Evolutionary conservation across 139 green algal species (phyloP).

Genomic region (Auxenochlorella protothecoides): DNA sequence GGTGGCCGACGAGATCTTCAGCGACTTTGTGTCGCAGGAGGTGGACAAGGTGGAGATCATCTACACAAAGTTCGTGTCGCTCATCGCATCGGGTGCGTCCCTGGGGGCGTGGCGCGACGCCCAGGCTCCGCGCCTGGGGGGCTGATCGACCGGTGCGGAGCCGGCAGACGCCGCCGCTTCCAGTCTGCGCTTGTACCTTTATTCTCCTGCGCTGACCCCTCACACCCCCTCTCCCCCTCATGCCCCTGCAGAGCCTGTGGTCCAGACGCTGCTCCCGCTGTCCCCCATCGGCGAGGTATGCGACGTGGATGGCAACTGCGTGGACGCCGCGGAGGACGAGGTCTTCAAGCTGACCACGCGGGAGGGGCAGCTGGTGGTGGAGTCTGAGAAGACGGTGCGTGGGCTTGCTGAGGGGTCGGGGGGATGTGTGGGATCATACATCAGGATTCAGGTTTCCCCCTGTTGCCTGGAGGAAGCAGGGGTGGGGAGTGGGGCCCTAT

Average conservation of each 20-base stretch:
- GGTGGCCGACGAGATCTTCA: conserved; percentile 94
- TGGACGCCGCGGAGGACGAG: conserved; percentile 95
- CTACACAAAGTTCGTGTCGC: conserved; percentile 98
- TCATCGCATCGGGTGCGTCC: conserved; percentile 62
- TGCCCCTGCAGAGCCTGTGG: conserved; percentile 44
- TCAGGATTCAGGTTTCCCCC: too few relatives aligned
- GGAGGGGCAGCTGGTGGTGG: conserved; percentile 76
- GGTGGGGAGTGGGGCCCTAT: too few relatives aligned
- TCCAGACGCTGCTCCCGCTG: conserved; percentile 94
- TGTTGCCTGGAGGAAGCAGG: too few relatives aligned
- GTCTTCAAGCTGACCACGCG: conserved; percentile 92
- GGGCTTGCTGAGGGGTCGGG: neutral
- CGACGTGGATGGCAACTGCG: conserved; percentile 89
- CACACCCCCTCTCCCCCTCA: too few relatives aligned
- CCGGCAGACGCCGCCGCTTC: too few relatives aligned
- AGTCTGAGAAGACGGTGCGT: conserved; percentile 55
- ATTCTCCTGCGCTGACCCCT: too few relatives aligned
- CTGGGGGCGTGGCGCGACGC: too few relatives aligned
- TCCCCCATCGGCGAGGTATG: conserved; percentile 62
- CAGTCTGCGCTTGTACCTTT: too few relatives aligned
- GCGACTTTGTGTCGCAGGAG: conserved; percentile 86
- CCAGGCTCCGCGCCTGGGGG: too few relatives aligned
- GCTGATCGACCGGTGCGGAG: too few relatives aligned
- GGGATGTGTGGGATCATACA: too few relatives aligned
- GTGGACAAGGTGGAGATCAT: conserved; percentile 97